Evolutionary conservation across 768 basidiomycete genomes (phyloP), one percentile per base, ranked within the genome.

Genomic region (Ramaria rubella): DNA sequence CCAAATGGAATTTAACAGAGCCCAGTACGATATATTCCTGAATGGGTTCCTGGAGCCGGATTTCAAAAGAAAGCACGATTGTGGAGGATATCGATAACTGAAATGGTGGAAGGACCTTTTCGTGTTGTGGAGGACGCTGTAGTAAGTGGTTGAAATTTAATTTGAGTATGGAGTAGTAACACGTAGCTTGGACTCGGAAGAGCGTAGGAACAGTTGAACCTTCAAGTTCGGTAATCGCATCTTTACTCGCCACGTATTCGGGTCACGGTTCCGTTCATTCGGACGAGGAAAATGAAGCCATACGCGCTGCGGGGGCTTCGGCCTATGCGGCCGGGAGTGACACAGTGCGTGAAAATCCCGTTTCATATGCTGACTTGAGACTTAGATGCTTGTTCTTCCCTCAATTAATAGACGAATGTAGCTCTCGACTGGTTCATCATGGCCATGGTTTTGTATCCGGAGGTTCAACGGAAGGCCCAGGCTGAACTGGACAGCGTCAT

Each of bases 41-140:
- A 65, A 43, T 88, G 85, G 83, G 70, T 80, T 45, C 88, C 88
- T 21, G 86, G 86, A 11, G 76, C 81, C 4, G 77, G 77, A 1
- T 91, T 89, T 71, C 79, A 81, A 65, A 68, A 70, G 19, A 83
- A 83, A 57, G 85, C 86, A 0, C 68, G 57, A 7, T 64, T 59
- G 8, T 88, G 87, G 87, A 77, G 74, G 48, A n/a, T n/a, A n/a
- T n/a, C n/a, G n/a, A 74, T 78, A 9, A 65, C 72, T 40, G 74
- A 77, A 55, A 80, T 81, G 80, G n/a, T n/a, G n/a, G n/a, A n/a
- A 72, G 71, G 34, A 73, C 80, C 27, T 63, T 67, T 4, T 81
- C 81, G 2, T 72, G 76, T 56, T 23, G 74, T 73, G 1, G 65
- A 69, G 54, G 62, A 69, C 11, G 65, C 70, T 30, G 63, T 78